These are phyloP conservation scores for Fennellomyces sp. DNA, from an alignment of 371 early-diverging fungal species.

Conservation along the genomic window DNA sequence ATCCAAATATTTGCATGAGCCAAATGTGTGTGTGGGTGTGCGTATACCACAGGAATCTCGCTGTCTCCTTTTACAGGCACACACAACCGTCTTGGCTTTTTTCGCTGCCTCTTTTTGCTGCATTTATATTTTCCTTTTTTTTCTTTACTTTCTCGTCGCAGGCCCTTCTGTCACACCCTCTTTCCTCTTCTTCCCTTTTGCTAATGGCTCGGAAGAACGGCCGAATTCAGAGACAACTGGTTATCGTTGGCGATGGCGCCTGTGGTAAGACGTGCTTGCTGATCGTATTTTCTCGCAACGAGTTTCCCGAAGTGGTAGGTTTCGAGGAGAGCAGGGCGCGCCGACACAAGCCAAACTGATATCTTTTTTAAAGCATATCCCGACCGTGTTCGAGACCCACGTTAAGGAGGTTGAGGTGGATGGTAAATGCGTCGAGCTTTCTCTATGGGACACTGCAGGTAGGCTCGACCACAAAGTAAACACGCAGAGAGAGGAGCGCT, in stretches of 20 bases:
- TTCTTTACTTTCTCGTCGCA: background rate
- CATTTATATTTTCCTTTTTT: background rate
- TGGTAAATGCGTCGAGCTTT: slow-evolving; percentile 59
- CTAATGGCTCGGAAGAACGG: background rate
- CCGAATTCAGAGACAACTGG: slow-evolving; percentile 53
- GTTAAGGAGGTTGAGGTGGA: slow-evolving; percentile 68
- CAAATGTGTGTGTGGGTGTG: background rate
- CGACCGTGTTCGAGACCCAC: slow-evolving; percentile 70
- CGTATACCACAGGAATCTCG: background rate
- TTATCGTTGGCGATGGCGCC: slow-evolving; percentile 70
- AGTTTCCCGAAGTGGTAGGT: slow-evolving; percentile 45
- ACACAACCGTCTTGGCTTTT: background rate
- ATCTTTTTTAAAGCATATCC: slow-evolving; percentile 34
- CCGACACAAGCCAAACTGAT: background rate
- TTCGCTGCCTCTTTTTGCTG: background rate
- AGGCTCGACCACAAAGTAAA: background rate
- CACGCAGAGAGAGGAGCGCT: too few relatives aligned
- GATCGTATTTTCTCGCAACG: slow-evolving; percentile 52
- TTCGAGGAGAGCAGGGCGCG: slow-evolving; percentile 4
- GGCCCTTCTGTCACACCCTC: background rate
- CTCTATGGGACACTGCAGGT: slow-evolving; percentile 77
- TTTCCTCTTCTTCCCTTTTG: background rate
- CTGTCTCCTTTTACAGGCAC: background rate
- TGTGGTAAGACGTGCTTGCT: slow-evolving; percentile 66
- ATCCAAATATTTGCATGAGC: background rate